phyloP scores from a whole-genome alignment of 331 rosid species.

The Prunus yedoensis region DNA sequence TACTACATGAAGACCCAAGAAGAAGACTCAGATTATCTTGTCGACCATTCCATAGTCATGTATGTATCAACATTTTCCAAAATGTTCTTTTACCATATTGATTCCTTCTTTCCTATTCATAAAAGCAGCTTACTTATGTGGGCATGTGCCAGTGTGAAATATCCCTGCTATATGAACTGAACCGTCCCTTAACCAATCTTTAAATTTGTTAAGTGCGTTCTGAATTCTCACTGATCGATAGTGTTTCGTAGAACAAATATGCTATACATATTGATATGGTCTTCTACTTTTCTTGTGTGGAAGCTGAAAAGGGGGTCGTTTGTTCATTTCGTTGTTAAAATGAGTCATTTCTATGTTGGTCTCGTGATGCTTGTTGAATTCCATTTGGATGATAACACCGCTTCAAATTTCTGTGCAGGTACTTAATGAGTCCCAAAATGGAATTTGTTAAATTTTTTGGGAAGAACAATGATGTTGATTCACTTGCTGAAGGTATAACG shows the following conservation, averaged over 20 bases:
- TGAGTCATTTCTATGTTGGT: background rate
- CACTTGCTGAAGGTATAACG: conserved; percentile 74
- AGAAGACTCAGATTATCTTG: conserved; percentile 94
- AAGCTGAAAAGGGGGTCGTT: background rate
- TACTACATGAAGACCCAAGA: conserved; percentile 92
- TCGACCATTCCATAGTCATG: conserved; percentile 94
- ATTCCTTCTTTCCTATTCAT: conserved; percentile 1
- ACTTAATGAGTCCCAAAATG: conserved; percentile 89
- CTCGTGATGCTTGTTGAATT: background rate
- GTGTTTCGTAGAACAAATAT: background rate
- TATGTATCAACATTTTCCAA: conserved; percentile 35
- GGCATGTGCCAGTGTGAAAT: background rate
- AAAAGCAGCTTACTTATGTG: background rate
- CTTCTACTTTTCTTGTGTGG: background rate
- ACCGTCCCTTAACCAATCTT: too few species aligned
- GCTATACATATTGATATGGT: background rate
- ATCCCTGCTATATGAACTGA: too few species aligned
- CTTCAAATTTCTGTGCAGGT: conserved; percentile 45
- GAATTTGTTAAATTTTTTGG: conserved; percentile 79
- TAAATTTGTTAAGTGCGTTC: background rate
- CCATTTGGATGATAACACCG: background rate
- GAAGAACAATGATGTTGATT: conserved; percentile 77
- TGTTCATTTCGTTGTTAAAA: background rate
- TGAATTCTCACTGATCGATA: background rate
- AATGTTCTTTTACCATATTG: background rate